Percentiles rank a stretch among this genome's conserved stretches.
Conservation (phyloP, 1,284 basidiomycete species). For the Cryptococcus sp. region DNA sequence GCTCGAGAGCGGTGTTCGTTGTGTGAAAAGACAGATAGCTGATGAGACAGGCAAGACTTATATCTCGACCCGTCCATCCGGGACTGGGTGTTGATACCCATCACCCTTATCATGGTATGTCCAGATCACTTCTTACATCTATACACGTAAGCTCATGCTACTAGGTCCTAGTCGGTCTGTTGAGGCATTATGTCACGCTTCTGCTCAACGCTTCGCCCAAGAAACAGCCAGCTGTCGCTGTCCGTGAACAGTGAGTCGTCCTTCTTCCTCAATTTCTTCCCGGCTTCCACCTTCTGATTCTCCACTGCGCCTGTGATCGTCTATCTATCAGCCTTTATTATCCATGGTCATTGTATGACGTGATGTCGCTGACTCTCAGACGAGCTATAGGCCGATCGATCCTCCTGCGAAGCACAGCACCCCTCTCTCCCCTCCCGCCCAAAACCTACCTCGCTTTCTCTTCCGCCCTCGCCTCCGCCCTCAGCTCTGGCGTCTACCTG, state of each 20-base stretch:
- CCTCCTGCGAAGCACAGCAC: slow-evolving; percentile 70
- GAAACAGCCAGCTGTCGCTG: slow-evolving; percentile 65
- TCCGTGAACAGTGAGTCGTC: slow-evolving; percentile 86
- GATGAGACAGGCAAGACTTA: slow-evolving; percentile 48
- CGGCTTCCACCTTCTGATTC: no score
- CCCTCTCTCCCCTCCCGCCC: slow-evolving; percentile 74
- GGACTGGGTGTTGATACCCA: slow-evolving; percentile 82
- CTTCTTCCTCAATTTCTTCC: background rate
- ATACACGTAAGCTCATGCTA: background rate
- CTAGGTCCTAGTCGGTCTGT: slow-evolving; percentile 86
- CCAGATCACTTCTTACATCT: slow-evolving; percentile 10
- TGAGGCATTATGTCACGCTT: slow-evolving; percentile 87
- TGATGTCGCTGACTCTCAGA: slow-evolving; percentile 53
- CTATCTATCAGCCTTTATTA: no score
- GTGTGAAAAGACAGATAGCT: no score
- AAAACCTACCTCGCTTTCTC: slow-evolving; percentile 70
- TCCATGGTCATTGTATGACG: no score
- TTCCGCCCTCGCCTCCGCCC: slow-evolving; percentile 62
- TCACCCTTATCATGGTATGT: slow-evolving; percentile 91
- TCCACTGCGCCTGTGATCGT: no score
- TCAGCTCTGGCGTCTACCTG: slow-evolving; percentile 70
- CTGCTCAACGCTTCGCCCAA: slow-evolving; percentile 82
- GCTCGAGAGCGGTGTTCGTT: no score
- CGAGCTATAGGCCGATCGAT: slow-evolving; percentile 77
- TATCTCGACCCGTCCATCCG: slow-evolving; percentile 91